These are phyloP conservation scores for Ceriops tagal DNA, from an alignment of 345 rosid species.

Conservation along the genomic window DNA sequence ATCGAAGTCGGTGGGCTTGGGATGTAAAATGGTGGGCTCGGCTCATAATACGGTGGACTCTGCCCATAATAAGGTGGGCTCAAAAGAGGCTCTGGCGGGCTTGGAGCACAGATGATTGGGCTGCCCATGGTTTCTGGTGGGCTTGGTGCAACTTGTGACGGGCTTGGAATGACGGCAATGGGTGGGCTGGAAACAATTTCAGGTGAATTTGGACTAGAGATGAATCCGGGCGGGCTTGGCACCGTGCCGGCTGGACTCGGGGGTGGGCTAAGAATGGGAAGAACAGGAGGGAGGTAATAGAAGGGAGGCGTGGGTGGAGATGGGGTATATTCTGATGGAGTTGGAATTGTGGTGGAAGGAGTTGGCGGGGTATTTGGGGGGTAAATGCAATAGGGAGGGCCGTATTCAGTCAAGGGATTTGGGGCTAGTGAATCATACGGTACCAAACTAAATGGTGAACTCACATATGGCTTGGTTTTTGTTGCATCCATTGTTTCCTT, in stretches of 20 bases:
- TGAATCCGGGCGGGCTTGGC: constrained; percentile 20
- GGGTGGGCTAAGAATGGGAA: constrained; percentile 51
- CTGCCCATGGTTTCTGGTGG: constrained; percentile 18
- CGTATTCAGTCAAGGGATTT: constrained; percentile 36
- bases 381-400: constrained; percentile 53
- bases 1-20: constrained; percentile 21
- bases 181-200: constrained; percentile 15
- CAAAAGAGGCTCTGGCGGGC: neutral
- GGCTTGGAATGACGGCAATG: constrained; percentile 11
- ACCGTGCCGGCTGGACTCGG: constrained; percentile 19
- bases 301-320: constrained; percentile 23
- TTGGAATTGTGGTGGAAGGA: constrained; percentile 26
- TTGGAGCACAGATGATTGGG: constrained; percentile 7
- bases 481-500: constrained; percentile 40
- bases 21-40: constrained; percentile 11
- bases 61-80: constrained; percentile 24
- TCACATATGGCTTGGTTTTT: constrained; percentile 48
- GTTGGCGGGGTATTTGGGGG: constrained; percentile 56
- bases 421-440: constrained; percentile 59
- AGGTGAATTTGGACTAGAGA: constrained; percentile 12
- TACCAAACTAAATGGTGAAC: constrained; percentile 55
- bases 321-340: constrained; percentile 23
- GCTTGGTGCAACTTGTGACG: constrained; percentile 26
- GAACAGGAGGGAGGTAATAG: constrained; percentile 21
- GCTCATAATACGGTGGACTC: constrained; percentile 22